Evolutionary conservation across 2,329 filamentous ascomycete species (phyloP).

Genomic region (Lachnellula cervina): DNA sequence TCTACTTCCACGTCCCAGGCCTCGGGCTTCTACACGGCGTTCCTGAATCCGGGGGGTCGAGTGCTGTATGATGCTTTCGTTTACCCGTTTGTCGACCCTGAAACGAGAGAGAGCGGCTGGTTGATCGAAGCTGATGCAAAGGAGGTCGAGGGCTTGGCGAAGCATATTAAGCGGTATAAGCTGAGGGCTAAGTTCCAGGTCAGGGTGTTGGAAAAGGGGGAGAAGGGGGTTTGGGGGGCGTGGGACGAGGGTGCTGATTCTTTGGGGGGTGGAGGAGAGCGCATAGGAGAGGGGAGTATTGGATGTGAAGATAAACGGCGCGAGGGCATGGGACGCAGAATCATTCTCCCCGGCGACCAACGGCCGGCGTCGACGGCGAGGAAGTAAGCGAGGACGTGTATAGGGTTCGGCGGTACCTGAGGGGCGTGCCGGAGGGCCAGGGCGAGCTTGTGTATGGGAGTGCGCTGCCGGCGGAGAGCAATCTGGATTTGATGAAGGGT

Average conservation of each 20-base stretch:
- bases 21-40: slow-evolving; percentile 70
- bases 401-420: slow-evolving; percentile 68
- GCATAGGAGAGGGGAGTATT: slow-evolving; percentile 21
- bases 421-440: slow-evolving; percentile 82
- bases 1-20: too few relatives aligned
- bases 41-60: slow-evolving; percentile 79
- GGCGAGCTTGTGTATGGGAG: slow-evolving; percentile 66
- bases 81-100: slow-evolving; percentile 49
- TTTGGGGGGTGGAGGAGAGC: slow-evolving; percentile 1
- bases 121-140: slow-evolving; percentile 77
- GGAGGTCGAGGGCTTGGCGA: slow-evolving; percentile 57
- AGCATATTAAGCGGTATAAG: slow-evolving; percentile 80
- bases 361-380: slow-evolving; percentile 34
- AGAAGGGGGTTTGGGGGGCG: slow-evolving; percentile 65
- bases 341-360: slow-evolving; percentile 36
- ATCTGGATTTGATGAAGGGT: slow-evolving; percentile 78
- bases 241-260: slow-evolving; percentile 46
- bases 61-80: slow-evolving; percentile 88
- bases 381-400: slow-evolving; percentile 57
- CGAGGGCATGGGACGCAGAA: slow-evolving; percentile 50
- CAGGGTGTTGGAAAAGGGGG: slow-evolving; percentile 57
- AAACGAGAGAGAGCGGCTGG: slow-evolving; percentile 41
- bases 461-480: slow-evolving; percentile 80
- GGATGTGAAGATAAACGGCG: slow-evolving; percentile 44
- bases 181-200: slow-evolving; percentile 74